These are phyloP conservation scores for Prunus davidiana DNA, from an alignment of 306 rosid species.

Conservation along the genomic window DNA sequence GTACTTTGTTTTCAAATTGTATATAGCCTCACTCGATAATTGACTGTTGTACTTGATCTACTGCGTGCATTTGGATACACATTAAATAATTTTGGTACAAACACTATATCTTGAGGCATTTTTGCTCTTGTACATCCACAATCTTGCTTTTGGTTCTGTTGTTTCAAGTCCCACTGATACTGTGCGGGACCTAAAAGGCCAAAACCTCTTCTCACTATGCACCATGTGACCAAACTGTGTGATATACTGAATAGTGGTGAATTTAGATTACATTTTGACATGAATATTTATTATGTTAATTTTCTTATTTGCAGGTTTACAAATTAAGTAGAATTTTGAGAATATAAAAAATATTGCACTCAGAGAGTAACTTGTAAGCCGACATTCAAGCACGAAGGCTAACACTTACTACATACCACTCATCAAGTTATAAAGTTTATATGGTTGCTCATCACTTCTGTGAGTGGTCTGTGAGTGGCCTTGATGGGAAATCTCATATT, in stretches of 20 bases:
- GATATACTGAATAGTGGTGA: neutral
- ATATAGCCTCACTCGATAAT: neutral
- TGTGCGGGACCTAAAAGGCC: neutral
- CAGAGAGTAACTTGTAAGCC: neutral
- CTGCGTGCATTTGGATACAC: neutral
- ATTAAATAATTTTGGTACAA: neutral
- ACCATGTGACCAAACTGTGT: neutral
- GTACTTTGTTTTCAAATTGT: neutral
- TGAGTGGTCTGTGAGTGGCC: neutral
- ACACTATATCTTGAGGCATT: neutral
- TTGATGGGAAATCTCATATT: neutral
- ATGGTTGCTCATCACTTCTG: neutral
- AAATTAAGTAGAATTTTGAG: conserved; percentile 76
- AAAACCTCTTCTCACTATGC: neutral
- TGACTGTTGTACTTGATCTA: neutral
- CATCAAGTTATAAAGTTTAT: neutral
- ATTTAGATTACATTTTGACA: neutral
- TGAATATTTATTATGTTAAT: conserved; percentile 8
- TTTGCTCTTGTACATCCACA: too few relatives aligned
- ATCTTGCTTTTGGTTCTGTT: neutral
- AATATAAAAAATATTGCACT: conserved; percentile 35
- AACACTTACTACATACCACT: neutral
- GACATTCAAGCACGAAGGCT: conserved; percentile 2
- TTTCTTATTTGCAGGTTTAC: conserved; percentile 56
- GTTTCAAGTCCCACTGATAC: neutral